Percentiles rank a stretch among this genome's conserved stretches.
Evolutionary conservation across 1,284 basidiomycete species (phyloP).

Genomic region (Xanthoconium separans): DNA sequence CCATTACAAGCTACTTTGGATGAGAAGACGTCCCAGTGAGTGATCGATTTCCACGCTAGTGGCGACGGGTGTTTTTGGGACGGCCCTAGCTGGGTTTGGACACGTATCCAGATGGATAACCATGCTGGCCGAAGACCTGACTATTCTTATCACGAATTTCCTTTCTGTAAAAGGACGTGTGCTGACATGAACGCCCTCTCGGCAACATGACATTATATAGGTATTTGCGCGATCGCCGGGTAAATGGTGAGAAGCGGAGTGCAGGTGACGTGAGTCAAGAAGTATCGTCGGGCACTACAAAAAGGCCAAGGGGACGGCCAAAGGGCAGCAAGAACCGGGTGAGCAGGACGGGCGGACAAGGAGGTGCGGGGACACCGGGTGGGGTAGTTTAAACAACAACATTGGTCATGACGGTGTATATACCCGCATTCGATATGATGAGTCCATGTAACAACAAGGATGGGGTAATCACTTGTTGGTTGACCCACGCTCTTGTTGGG

Average conservation of each 20-base stretch:
- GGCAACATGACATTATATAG: slow-evolving; percentile 17
- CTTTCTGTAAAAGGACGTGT: slow-evolving; percentile 15
- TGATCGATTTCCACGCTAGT: slow-evolving; percentile 23
- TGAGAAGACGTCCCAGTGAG: slow-evolving; percentile 70
- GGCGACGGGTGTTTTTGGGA: slow-evolving; percentile 4
- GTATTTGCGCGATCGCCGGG: slow-evolving; percentile 38
- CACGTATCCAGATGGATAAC: not conserved
- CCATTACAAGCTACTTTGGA: slow-evolving; percentile 68
- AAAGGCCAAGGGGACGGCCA: slow-evolving; percentile 51
- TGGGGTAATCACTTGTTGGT: not conserved
- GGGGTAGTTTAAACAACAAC: slow-evolving; percentile 9
- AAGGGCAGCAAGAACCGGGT: slow-evolving; percentile 38
- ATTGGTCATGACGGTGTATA: slow-evolving; percentile 1
- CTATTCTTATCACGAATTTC: slow-evolving; percentile 5
- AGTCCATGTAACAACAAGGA: not conserved
- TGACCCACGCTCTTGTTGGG: not conserved
- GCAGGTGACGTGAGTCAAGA: slow-evolving; percentile 28
- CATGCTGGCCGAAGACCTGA: not conserved
- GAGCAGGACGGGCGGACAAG: slow-evolving; percentile 18
- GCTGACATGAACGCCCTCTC: slow-evolving; percentile 14
- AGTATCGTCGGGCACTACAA: slow-evolving; percentile 28
- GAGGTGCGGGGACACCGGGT: slow-evolving; percentile 1
- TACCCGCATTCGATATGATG: slow-evolving; percentile 6
- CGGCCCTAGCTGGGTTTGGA: slow-evolving; percentile 3
- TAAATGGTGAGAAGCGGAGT: slow-evolving; percentile 35